Evolutionary conservation across 169 alveolate species (phyloP), one percentile per base, ranked within the genome.

Genomic region (Plasmodium relictum): DNA sequence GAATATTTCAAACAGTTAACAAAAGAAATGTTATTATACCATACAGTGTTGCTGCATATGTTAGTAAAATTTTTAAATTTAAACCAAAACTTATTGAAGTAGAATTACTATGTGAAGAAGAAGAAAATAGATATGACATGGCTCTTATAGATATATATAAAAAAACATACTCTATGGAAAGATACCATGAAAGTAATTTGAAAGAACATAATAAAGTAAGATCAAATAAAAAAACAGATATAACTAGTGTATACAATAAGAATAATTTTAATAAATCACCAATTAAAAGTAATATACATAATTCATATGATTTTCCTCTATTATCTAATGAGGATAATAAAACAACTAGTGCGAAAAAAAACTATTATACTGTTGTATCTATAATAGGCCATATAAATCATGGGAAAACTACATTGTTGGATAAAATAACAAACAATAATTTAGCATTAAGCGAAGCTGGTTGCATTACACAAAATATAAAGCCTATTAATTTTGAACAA

Each of bases 311-410:
- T 76, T 44, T 39, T 10, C 12, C 73, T 6, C 3, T 7, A 10
- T 48, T 24, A 8, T 69, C 66, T 4, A 58, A 22, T 24, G 76
- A 45, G 10, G 6, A 73, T n/a, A 65, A 65, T 20, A 89, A 44
- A 56, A 61, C 20, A 69, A 22, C 3, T 56, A 45, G 18, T 7
- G 65, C 66, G 22, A 68, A 59, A 56, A 66, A 80, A 22, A 63
- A 58, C 39, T 86, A 92, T 10, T 73, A 94, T 18, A 96, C 97
- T 1, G 97, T 95, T 9, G 89, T 93, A 14, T 92, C 95, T 3
- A 91, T 95, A n/a, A 88, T 95, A n/a, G 97, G 97, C 7, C 97
- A 95, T 71, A 93, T 93, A 86, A 93, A 94, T 73, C 97, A 95
- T 87, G 97, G 97, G 20, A 95, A 95, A 88, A 94, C 97, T n/a